Conservation (phyloP, 2,329 filamentous ascomycete species). For the Hansfordia pulvinata region DNA sequence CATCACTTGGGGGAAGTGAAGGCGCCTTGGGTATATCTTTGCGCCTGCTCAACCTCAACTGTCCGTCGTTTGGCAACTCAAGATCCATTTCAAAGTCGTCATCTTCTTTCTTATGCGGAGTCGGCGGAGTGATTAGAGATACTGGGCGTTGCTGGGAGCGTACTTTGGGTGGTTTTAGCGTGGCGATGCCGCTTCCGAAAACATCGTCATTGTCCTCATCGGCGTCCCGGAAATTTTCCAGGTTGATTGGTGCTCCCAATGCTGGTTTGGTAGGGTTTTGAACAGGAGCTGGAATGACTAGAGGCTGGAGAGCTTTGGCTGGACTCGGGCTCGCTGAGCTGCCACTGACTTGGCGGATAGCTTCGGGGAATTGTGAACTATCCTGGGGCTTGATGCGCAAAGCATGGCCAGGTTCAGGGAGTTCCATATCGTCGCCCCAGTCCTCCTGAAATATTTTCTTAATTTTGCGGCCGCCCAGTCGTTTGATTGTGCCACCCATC, state of each 20-base stretch:
- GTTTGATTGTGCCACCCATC: conserved; percentile 84
- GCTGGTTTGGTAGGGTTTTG: no score
- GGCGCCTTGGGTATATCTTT: conserved; percentile 51
- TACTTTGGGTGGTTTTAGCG: conserved; percentile 52
- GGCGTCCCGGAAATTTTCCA: conserved; percentile 51
- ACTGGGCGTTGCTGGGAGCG: conserved; percentile 10
- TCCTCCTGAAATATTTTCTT: conserved; percentile 65
- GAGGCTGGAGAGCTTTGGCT: conserved; percentile 22
- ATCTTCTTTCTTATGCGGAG: conserved; percentile 34
- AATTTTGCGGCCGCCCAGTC: conserved; percentile 63
- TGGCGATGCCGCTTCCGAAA: conserved; percentile 48
- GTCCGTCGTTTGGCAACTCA: conserved; percentile 54
- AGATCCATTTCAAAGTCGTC: conserved; percentile 64
- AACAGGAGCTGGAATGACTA: conserved; percentile 6
- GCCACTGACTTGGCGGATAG: conserved; percentile 53
- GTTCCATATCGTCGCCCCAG: conserved; percentile 67
- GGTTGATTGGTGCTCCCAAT: conserved; percentile 33
- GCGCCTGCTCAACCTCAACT: conserved; percentile 48
- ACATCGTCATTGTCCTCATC: conserved; percentile 48
- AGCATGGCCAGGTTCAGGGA: conserved; percentile 43
- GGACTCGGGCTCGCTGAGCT: conserved; percentile 40
- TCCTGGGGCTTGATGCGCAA: conserved; percentile 54
- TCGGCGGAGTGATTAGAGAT: conserved; percentile 40
- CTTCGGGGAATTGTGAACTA: conserved; percentile 50
- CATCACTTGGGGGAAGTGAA: conserved; percentile 46